Conservation (phyloP, 2,329 filamentous ascomycete species). For the Fusarium secorum region DNA sequence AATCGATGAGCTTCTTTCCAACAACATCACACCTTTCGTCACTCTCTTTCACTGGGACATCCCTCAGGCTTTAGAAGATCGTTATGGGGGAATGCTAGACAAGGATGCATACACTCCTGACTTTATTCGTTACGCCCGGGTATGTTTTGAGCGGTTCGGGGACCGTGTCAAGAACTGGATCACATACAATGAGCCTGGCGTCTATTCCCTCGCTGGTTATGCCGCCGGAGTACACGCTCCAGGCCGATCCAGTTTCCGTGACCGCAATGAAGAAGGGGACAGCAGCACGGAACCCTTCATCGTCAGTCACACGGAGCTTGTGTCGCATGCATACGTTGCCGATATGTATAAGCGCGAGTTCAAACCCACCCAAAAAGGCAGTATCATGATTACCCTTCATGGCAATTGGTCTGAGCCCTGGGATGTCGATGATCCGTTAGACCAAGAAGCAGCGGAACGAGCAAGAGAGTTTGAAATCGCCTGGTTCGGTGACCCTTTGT, state of each 20-base stretch:
- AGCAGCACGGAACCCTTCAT: slow-evolving; percentile 48
- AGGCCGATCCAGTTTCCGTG: slow-evolving; percentile 32
- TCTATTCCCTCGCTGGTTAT: slow-evolving; percentile 30
- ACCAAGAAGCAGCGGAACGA: slow-evolving; percentile 50
- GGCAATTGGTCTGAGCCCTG: slow-evolving; percentile 54
- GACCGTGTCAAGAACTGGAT: slow-evolving; percentile 39
- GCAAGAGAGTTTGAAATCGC: slow-evolving; percentile 53
- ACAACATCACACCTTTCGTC: slow-evolving; percentile 66
- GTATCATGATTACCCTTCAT: slow-evolving; percentile 52
- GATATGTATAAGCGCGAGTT: slow-evolving; percentile 52
- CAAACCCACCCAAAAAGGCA: slow-evolving; percentile 47
- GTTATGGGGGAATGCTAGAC: slow-evolving; percentile 34
- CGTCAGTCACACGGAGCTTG: slow-evolving; percentile 50
- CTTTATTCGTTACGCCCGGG: slow-evolving; percentile 35
- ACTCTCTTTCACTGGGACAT: slow-evolving; percentile 73
- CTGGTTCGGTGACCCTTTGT: slow-evolving; percentile 53
- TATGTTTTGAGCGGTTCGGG: slow-evolving; percentile 37
- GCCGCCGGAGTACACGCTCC: slow-evolving; percentile 34
- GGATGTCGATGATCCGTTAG: slow-evolving; percentile 46
- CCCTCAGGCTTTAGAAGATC: slow-evolving; percentile 47
- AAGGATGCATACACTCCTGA: slow-evolving; percentile 33
- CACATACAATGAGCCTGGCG: slow-evolving; percentile 36
- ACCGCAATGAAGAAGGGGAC: slow-evolving; percentile 31
- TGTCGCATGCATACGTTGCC: slow-evolving; percentile 49
- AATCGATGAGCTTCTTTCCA: slow-evolving; percentile 62